A percentile compares a stretch with the other conserved stretches of the same genome.
Evolutionary conservation across 2,329 filamentous ascomycete genomes (phyloP).

Genomic region (Zymoseptoria tritici): DNA sequence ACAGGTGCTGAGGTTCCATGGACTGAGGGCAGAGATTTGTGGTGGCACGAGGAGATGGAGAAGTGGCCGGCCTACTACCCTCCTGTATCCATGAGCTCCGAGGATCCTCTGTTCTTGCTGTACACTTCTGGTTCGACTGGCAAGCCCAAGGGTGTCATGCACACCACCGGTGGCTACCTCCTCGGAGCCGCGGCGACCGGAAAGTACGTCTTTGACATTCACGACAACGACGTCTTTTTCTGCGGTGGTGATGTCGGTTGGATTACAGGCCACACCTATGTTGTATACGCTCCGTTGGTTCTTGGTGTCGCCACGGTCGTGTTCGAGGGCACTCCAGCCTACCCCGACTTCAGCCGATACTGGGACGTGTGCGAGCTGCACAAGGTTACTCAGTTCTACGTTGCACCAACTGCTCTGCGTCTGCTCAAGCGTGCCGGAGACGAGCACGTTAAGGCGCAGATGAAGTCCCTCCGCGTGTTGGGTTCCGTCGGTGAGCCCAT

Average conservation of each 20-base stretch:
- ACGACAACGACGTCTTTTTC: constrained; percentile 89
- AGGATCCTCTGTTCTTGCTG: constrained; percentile 93
- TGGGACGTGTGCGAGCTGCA: constrained; percentile 98
- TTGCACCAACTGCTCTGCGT: constrained; percentile 87
- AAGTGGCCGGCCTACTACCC: constrained; percentile 93
- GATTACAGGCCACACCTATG: constrained; percentile 98
- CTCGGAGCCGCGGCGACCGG: constrained; percentile 86
- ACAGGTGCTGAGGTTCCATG: constrained; percentile 89
- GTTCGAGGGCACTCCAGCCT: constrained; percentile 95
- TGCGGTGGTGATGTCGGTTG: constrained; percentile 97
- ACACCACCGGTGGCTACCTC: constrained; percentile 93
- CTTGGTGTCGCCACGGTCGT: constrained; percentile 92
- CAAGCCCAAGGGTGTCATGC: constrained; percentile 98
- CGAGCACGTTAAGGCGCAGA: constrained; percentile 79
- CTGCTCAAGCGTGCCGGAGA: constrained; percentile 92
- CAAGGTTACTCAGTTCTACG: constrained; percentile 94
- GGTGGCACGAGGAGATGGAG: constrained; percentile 98
- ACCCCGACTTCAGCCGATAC: constrained; percentile 95
- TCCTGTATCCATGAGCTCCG: constrained; percentile 80
- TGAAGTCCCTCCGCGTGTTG: constrained; percentile 82
- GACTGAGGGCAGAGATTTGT: constrained; percentile 81
- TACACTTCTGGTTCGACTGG: constrained; percentile 98
- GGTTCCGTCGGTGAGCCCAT: constrained; percentile 97
- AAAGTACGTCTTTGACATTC: constrained; percentile 98
- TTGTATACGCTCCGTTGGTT: constrained; percentile 90